Evolutionary conservation across 495 filamentous ascomycete species (phyloP).

Genomic region (Ascobolus immersus): DNA sequence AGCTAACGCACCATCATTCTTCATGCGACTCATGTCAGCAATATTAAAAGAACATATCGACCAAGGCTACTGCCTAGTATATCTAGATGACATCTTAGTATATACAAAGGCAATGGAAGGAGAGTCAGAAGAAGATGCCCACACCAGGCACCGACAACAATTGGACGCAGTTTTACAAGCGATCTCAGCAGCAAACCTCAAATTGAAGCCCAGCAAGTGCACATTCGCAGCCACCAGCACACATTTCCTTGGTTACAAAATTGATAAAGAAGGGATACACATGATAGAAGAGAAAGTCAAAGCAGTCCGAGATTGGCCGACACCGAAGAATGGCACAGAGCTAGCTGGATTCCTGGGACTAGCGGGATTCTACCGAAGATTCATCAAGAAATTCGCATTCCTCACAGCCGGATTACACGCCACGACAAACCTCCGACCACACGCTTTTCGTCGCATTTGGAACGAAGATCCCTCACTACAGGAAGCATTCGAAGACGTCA

Average conservation of each 20-base stretch:
- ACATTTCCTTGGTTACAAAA: constrained; percentile 15
- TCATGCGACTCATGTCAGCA: constrained; percentile 15
- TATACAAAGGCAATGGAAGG: too few species aligned
- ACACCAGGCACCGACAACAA: too few species aligned
- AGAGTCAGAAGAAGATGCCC: not conserved
- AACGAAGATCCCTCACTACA: not conserved
- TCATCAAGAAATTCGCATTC: constrained; percentile 12
- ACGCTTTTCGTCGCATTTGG: too few species aligned
- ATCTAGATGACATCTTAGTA: constrained; percentile 1
- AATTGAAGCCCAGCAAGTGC: too few species aligned
- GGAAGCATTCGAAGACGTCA: not conserved
- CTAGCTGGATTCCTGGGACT: constrained; percentile 16
- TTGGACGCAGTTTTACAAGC: too few species aligned
- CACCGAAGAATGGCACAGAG: constrained; percentile 10
- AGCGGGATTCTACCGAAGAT: constrained; percentile 17
- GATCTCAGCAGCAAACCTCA: too few species aligned
- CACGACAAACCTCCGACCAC: not conserved
- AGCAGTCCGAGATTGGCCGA: constrained; percentile 12
- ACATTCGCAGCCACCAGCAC: too few species aligned
- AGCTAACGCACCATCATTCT: constrained; percentile 8
- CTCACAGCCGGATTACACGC: not conserved
- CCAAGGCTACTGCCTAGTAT: not conserved
- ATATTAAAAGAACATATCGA: too few species aligned
- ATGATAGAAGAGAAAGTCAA: constrained; percentile 15
- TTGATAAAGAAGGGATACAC: constrained; percentile 8